Evolutionary conservation across 2,329 filamentous ascomycete species (phyloP).

Genomic region (Fusarium dlaminii): DNA sequence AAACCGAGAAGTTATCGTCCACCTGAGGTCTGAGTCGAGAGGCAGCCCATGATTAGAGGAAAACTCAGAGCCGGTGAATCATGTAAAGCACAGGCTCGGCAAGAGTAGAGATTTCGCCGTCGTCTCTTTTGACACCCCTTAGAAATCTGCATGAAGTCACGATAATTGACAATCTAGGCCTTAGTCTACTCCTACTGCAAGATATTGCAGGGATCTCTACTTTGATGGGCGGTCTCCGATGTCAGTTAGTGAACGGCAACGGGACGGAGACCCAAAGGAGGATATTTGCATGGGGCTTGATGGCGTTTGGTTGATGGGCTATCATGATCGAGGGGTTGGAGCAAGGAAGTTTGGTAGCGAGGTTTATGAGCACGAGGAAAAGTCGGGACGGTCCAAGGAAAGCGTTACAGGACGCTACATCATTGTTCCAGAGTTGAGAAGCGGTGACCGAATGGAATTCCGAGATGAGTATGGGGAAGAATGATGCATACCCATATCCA

Average conservation of each 20-base stretch:
- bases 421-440: slow-evolving; percentile 22
- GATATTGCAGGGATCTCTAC: slow-evolving; percentile 15
- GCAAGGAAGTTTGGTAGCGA: slow-evolving; percentile 3
- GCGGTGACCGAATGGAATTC: slow-evolving; percentile 33
- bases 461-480: slow-evolving; percentile 7
- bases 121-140: not conserved
- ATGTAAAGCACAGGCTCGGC: slow-evolving; percentile 26
- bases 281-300: not conserved
- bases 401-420: slow-evolving; percentile 9
- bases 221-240: slow-evolving; percentile 26
- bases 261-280: not conserved
- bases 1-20: slow-evolving; percentile 41
- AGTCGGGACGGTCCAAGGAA: slow-evolving; percentile 30
- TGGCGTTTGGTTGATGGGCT: not conserved
- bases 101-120: slow-evolving; percentile 19
- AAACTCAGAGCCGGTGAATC: slow-evolving; percentile 13
- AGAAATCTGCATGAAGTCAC: slow-evolving; percentile 16
- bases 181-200: slow-evolving; percentile 10
- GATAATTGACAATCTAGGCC: slow-evolving; percentile 20
- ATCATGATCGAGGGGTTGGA: not conserved
- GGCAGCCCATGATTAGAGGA: slow-evolving; percentile 27
- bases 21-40: slow-evolving; percentile 13
- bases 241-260: slow-evolving; percentile 12
- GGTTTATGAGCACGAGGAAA: slow-evolving; percentile 38
- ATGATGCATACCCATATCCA: slow-evolving; percentile 3